These are phyloP conservation scores for Lachnellula cervina DNA, from an alignment of 2,329 filamentous ascomycete species.

Conservation along the genomic window DNA sequence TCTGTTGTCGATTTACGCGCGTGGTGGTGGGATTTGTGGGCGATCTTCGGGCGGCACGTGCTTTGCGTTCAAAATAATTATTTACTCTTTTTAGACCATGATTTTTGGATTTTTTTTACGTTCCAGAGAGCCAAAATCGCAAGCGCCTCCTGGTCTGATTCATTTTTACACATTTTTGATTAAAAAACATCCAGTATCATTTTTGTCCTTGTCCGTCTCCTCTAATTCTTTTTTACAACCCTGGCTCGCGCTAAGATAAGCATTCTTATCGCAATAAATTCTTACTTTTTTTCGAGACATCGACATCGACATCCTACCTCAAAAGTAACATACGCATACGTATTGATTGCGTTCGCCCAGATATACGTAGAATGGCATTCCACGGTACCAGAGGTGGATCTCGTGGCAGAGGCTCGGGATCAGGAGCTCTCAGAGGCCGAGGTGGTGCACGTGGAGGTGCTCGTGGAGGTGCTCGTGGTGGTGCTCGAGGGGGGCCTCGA, in stretches of 20 bases:
- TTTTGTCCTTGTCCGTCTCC: background rate
- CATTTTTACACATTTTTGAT: no score
- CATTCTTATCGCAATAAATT: constrained; percentile 2
- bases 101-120: no score
- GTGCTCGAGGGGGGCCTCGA: constrained; percentile 27
- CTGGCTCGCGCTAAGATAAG: constrained; percentile 47
- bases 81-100: no score
- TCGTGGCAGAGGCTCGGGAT: constrained; percentile 15
- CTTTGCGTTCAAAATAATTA: background rate
- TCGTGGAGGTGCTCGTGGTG: constrained; percentile 25
- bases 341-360: background rate
- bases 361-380: constrained; percentile 18
- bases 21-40: constrained; percentile 7
- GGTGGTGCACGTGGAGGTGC: constrained; percentile 24
- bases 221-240: background rate
- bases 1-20: constrained; percentile 1
- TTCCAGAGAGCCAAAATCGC: no score
- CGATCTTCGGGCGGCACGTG: background rate
- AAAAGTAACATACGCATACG: background rate
- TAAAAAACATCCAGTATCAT: background rate
- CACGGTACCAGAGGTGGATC: constrained; percentile 25
- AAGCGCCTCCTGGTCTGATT: no score
- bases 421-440: constrained; percentile 24
- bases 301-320: background rate
- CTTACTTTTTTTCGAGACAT: background rate